Evolutionary conservation across 768 basidiomycete species (phyloP).

Genomic region (Mycena galericulata): DNA sequence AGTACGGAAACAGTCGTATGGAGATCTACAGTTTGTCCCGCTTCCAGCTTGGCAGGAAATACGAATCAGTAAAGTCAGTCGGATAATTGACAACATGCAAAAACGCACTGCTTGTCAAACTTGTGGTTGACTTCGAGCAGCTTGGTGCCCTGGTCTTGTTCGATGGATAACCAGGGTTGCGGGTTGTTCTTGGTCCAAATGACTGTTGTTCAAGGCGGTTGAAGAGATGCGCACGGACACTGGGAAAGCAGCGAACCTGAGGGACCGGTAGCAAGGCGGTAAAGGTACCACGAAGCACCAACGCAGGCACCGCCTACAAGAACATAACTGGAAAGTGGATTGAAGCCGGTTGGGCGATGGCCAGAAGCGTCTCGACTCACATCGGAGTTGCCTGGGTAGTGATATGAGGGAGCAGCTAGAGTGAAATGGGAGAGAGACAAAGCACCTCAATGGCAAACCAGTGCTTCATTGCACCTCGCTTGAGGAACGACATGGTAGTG

Average conservation of each 20-base stretch:
- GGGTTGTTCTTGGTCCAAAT: constrained; percentile 79
- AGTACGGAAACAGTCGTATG: constrained; percentile 28
- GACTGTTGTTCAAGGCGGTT: constrained; percentile 50
- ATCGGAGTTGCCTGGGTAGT: constrained; percentile 61
- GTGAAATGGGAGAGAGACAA: constrained; percentile 24
- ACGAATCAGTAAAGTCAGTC: constrained; percentile 11
- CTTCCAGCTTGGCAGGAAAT: constrained; percentile 66
- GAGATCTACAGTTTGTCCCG: constrained; percentile 74
- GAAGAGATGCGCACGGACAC: constrained; percentile 5
- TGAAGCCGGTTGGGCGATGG: constrained; percentile 5
- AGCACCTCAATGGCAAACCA: constrained; percentile 82
- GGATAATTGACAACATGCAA: constrained; percentile 16
- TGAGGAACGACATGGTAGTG: constrained; percentile 30
- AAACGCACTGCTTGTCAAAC: constrained; percentile 76
- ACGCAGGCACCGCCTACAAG: constrained; percentile 62
- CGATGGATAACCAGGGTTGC: constrained; percentile 88
- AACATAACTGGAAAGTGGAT: constrained; percentile 52
- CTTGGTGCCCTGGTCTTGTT: constrained; percentile 82
- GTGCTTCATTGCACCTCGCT: constrained; percentile 62
- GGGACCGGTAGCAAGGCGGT: constrained; percentile 72
- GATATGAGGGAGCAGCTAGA: constrained; percentile 17
- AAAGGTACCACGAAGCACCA: constrained; percentile 71
- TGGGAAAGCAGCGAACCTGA: constrained; percentile 52
- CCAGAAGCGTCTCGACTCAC: constrained; percentile 47
- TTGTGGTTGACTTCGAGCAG: constrained; percentile 76